These are phyloP conservation scores for Suillus lakei DNA, from an alignment of 768 basidiomycete species.

Conservation along the genomic window DNA sequence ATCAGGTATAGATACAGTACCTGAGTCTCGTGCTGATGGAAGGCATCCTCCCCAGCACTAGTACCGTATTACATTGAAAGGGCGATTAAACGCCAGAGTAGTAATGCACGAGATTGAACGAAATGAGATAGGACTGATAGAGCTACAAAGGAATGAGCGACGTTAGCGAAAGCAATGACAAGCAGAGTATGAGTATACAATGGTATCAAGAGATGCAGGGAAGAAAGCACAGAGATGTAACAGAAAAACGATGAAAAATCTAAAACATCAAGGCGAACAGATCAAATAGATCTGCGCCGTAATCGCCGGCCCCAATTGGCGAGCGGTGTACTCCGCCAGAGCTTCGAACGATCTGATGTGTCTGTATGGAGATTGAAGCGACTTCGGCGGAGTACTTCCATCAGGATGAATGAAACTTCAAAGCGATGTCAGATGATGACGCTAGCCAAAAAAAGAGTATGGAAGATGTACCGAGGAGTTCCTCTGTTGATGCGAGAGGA, in stretches of 20 bases:
- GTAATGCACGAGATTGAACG: conserved; percentile 6
- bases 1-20: conserved; percentile 1
- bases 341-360: conserved; percentile 50
- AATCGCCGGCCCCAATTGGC: conserved; percentile 35
- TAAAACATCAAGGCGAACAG: background rate
- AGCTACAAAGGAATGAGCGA: conserved; percentile 11
- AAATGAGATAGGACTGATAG: conserved; percentile 5
- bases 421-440: background rate
- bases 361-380: conserved; percentile 57
- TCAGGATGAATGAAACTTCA: conserved; percentile 64
- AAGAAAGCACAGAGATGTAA: conserved; percentile 9
- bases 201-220: conserved; percentile 1
- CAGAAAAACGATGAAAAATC: background rate
- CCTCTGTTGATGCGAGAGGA: conserved; percentile 51
- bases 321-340: conserved; percentile 43
- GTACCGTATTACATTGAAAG: background rate
- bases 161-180: conserved; percentile 3
- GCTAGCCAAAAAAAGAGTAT: background rate
- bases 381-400: conserved; percentile 66
- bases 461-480: conserved; percentile 50
- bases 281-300: conserved; percentile 33
- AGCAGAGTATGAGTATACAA: background rate
- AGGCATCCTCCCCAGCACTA: background rate
- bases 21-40: background rate
- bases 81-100: background rate